A percentile compares a stretch with the other conserved stretches of the same genome.
These are phyloP conservation scores for Phylloporus arenicola DNA, from an alignment of 768 basidiomycete species.

Conservation along the genomic window DNA sequence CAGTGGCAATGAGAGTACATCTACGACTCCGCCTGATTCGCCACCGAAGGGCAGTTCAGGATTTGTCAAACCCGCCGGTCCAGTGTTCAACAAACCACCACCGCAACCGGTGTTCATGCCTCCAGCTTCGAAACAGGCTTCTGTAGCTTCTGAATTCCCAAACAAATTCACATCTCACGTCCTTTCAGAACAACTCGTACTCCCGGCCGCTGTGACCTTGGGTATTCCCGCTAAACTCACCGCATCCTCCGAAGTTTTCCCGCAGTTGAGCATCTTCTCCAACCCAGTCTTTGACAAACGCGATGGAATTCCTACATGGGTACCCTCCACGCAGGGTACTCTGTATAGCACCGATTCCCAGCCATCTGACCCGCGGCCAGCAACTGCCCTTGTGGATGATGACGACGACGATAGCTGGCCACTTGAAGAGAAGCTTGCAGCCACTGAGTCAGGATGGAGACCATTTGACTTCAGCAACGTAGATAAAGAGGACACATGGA, in stretches of 20 bases:
- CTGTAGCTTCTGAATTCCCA: constrained; percentile 1
- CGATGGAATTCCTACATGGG: constrained; percentile 46
- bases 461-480: constrained; percentile 44
- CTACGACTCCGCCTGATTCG: constrained; percentile 56
- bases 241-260: constrained; percentile 26
- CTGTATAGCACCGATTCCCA: constrained; percentile 42
- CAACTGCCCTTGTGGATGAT: constrained; percentile 27
- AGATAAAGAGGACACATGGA: constrained; percentile 77
- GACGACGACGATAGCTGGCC: constrained; percentile 71
- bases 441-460: constrained; percentile 54
- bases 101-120: constrained; percentile 25
- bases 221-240: constrained; percentile 36
- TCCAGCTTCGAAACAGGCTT: constrained; percentile 15
- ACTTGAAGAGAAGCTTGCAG: constrained; percentile 56
- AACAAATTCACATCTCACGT: constrained; percentile 34
- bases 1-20: constrained; percentile 34
- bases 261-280: constrained; percentile 47
- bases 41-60: constrained; percentile 33
- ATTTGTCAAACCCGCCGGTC: constrained; percentile 35
- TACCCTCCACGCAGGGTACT: constrained; percentile 56
- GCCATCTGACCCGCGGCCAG: constrained; percentile 13
- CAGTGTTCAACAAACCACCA: constrained; percentile 57
- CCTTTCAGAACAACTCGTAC: constrained; percentile 36
- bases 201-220: constrained; percentile 42
- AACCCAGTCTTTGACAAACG: constrained; percentile 48